Evolutionary conservation across 176 grass and related monocot genomes (phyloP).

Genomic region (Phragmites australis): DNA sequence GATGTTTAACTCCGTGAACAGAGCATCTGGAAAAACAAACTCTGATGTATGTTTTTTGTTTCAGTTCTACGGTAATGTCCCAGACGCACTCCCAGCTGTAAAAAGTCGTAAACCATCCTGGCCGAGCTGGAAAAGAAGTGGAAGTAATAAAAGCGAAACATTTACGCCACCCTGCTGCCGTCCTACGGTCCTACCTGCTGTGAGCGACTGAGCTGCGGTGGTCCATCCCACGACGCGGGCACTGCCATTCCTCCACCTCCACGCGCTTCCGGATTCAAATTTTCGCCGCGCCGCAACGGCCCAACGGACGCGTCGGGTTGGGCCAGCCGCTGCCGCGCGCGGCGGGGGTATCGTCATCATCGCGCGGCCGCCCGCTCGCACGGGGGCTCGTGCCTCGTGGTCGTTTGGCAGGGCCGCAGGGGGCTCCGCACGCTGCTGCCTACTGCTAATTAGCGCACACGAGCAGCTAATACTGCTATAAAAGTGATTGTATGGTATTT

Average conservation of each 20-base stretch:
- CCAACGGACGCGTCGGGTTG: not conserved
- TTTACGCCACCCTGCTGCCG: not conserved
- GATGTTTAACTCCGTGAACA: not conserved
- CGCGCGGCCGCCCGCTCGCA: not conserved
- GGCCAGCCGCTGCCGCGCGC: no score
- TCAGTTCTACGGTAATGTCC: not conserved
- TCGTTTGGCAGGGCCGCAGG: no score
- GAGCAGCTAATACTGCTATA: no score
- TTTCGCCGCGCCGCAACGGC: not conserved
- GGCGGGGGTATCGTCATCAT: no score
- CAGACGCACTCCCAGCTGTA: not conserved
- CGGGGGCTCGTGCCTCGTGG: no score
- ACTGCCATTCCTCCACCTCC: conserved; percentile 17
- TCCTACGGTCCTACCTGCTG: conserved; percentile 8
- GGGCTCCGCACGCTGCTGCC: no score
- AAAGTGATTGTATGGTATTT: no score
- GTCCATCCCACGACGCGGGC: conserved; percentile 23
- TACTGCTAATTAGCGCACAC: no score
- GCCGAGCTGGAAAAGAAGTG: not conserved
- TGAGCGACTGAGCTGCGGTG: conserved; percentile 2
- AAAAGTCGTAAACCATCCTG: conserved; percentile 11
- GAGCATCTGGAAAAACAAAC: not conserved
- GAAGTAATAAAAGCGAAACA: conserved; percentile 2
- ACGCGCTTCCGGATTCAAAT: conserved; percentile 36
- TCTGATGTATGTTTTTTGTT: not conserved